These are phyloP conservation scores for Phylloporus arenicola DNA, from an alignment of 768 basidiomycete genomes.

Conservation along the genomic window DNA sequence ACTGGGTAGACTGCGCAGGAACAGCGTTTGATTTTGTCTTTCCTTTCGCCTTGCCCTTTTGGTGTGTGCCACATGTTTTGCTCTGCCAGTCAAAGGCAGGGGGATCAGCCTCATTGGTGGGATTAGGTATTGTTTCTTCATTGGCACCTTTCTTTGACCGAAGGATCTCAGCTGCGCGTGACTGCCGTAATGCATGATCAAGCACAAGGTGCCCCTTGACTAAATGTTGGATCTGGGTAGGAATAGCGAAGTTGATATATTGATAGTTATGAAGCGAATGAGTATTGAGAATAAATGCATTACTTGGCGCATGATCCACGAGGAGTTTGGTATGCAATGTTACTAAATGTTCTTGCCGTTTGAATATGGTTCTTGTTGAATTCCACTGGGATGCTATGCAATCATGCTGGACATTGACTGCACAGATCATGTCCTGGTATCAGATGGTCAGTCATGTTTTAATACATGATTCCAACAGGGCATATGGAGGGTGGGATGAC, in stretches of 20 bases:
- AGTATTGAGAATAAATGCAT: background rate
- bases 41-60: background rate
- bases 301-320: background rate
- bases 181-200: background rate
- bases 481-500: background rate
- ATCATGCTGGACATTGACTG: constrained; percentile 1
- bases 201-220: background rate
- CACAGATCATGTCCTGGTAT: background rate
- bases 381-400: background rate
- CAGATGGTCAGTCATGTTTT: background rate
- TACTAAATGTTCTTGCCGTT: background rate
- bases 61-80: background rate
- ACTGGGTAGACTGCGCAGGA: background rate
- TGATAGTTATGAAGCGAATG: background rate
- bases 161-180: background rate
- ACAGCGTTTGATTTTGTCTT: background rate
- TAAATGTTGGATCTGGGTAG: background rate
- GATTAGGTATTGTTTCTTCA: background rate
- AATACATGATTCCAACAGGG: background rate
- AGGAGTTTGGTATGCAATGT: background rate
- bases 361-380: background rate
- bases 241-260: background rate
- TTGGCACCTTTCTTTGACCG: background rate
- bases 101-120: background rate
- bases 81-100: background rate